Evolutionary conservation across 1,284 basidiomycete genomes (phyloP).

Genomic region (Singerocomus rubriflavus): DNA sequence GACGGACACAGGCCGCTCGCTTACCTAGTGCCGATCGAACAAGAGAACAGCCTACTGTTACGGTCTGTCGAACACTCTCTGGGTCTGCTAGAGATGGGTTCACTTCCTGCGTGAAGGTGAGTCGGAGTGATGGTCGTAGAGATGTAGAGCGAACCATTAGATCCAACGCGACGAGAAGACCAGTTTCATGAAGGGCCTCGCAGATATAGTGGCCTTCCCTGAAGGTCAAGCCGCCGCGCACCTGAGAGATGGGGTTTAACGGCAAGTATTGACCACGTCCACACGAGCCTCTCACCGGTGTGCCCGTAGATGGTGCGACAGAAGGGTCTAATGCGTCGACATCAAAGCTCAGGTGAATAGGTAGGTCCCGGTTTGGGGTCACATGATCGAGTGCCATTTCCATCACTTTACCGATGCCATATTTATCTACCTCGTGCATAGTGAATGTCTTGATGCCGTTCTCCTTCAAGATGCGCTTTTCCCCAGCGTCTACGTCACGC

Average conservation of each 20-base stretch:
- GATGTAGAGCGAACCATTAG: conserved; percentile 65
- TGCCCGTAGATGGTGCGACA: conserved; percentile 95
- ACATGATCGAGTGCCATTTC: conserved; percentile 95
- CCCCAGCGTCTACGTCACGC: conserved; percentile 88
- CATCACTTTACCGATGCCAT: conserved; percentile 93
- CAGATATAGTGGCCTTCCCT: conserved; percentile 97
- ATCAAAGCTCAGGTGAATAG: conserved; percentile 96
- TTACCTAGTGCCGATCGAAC: conserved; percentile 86
- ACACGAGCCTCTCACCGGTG: conserved; percentile 57
- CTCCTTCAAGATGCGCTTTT: conserved; percentile 86
- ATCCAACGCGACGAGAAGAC: conserved; percentile 87
- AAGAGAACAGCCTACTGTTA: conserved; percentile 92
- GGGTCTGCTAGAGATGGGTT: conserved; percentile 86
- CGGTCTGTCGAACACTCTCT: conserved; percentile 79
- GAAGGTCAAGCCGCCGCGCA: conserved; percentile 95
- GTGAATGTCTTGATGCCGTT: conserved; percentile 92
- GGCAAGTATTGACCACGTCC: neutral
- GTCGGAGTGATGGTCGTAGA: neutral
- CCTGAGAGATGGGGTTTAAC: conserved; percentile 38
- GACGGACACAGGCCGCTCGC: conserved; percentile 23
- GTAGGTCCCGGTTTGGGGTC: conserved; percentile 78
- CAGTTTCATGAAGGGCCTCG: conserved; percentile 93
- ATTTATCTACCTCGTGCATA: conserved; percentile 98
- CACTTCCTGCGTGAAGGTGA: conserved; percentile 68
- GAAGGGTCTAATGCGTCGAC: conserved; percentile 93